These are phyloP conservation scores for Ganoderma meredithae DNA, from an alignment of 1,284 basidiomycete species.

Conservation along the genomic window DNA sequence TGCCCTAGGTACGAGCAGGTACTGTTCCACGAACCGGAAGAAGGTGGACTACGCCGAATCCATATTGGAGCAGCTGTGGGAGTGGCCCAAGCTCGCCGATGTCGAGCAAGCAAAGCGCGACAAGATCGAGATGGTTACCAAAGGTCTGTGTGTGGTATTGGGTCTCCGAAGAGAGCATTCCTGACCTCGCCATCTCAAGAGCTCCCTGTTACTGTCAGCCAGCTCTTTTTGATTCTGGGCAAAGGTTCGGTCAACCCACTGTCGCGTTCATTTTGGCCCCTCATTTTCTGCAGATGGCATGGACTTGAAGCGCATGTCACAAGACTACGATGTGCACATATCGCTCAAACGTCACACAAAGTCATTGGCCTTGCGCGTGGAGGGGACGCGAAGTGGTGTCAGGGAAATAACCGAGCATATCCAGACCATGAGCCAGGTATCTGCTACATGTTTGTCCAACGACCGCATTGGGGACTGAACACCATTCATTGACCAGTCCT, in stretches of 20 bases:
- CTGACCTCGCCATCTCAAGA: conserved; percentile 45
- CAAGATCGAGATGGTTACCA: conserved; percentile 55
- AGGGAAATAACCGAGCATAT: conserved; percentile 54
- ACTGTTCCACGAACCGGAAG: conserved; percentile 41
- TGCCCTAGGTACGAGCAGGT: conserved; percentile 50
- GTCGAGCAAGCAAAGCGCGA: conserved; percentile 59
- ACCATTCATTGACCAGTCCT: conserved; percentile 48
- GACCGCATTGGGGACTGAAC: background rate
- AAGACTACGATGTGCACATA: conserved; percentile 65
- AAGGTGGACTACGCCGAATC: conserved; percentile 60
- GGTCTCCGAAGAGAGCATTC: background rate
- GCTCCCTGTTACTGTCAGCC: conserved; percentile 60
- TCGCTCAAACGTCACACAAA: conserved; percentile 53
- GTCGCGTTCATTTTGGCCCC: conserved; percentile 18
- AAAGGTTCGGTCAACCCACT: conserved; percentile 55
- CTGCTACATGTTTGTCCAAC: background rate
- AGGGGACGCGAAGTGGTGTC: conserved; percentile 61
- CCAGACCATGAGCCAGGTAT: conserved; percentile 56
- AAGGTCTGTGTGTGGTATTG: conserved; percentile 49
- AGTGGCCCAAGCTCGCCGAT: conserved; percentile 66
- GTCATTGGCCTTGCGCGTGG: conserved; percentile 64
- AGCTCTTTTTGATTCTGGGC: conserved; percentile 77
- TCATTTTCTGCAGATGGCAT: conserved; percentile 55
- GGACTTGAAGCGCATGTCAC: conserved; percentile 64
- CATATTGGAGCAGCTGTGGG: conserved; percentile 72